Conservation (phyloP, 2,329 filamentous ascomycete genomes). For the Bertia moriformis region DNA sequence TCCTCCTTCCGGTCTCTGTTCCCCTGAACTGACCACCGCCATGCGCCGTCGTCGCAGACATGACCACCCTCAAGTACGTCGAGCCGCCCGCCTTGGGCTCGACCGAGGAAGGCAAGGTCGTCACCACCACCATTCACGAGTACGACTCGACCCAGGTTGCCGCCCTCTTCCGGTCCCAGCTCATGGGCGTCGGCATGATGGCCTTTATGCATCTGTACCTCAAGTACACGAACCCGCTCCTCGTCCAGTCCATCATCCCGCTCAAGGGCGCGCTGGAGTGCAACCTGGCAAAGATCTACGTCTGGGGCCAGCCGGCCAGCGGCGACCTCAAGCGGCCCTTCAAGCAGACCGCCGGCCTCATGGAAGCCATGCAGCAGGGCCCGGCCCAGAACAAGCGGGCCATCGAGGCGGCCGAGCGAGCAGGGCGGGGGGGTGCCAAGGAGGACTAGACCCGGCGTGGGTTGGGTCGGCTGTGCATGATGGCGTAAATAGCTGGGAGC, state of each 20-base stretch:
- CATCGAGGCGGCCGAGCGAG: slow-evolving; percentile 65
- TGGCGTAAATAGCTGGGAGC: no score
- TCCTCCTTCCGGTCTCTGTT: background rate
- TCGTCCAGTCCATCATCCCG: slow-evolving; percentile 97
- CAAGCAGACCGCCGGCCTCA: slow-evolving; percentile 72
- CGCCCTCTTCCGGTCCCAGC: slow-evolving; percentile 71
- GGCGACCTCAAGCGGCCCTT: slow-evolving; percentile 92
- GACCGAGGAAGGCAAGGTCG: slow-evolving; percentile 83
- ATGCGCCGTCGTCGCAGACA: slow-evolving; percentile 39
- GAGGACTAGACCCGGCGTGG: slow-evolving; percentile 45
- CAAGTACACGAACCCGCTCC: slow-evolving; percentile 97
- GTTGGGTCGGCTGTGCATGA: no score
- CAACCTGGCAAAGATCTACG: slow-evolving; percentile 90
- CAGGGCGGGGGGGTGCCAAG: slow-evolving; percentile 57
- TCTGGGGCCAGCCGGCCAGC: slow-evolving; percentile 71
- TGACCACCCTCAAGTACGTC: slow-evolving; percentile 96
- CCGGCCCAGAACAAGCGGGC: slow-evolving; percentile 87
- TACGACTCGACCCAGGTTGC: slow-evolving; percentile 84
- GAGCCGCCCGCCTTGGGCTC: slow-evolving; percentile 89
- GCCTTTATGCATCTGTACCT: slow-evolving; percentile 96
- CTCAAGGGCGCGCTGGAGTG: slow-evolving; percentile 89
- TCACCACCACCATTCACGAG: slow-evolving; percentile 89
- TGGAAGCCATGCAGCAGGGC: slow-evolving; percentile 61
- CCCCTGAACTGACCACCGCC: slow-evolving; percentile 3
- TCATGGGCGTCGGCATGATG: slow-evolving; percentile 98